Percentiles rank a stretch among this genome's conserved stretches.
phyloP scores from a whole-genome alignment of 1,284 basidiomycete species.

The Apiotrichum sp. region DNA sequence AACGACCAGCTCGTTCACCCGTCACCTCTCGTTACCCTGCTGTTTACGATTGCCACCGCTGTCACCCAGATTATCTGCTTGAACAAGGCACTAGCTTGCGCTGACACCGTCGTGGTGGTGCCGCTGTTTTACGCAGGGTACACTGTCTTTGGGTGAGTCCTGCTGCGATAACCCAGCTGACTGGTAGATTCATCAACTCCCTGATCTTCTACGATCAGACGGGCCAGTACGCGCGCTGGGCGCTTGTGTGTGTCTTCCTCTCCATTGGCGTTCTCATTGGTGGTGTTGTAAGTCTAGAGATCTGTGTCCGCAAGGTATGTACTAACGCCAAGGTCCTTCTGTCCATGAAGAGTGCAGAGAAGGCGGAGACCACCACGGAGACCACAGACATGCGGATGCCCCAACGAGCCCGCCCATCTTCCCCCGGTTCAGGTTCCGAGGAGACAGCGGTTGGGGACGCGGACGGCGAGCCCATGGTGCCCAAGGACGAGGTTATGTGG shows the following conservation, averaged over 20 bases:
- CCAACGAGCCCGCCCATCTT: constrained; percentile 6
- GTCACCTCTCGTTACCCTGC: constrained; percentile 73
- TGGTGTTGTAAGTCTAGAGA: constrained; percentile 59
- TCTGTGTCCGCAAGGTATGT: no score
- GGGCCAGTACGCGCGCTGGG: constrained; percentile 74
- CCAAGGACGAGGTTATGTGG: constrained; percentile 11
- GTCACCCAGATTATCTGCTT: constrained; percentile 84
- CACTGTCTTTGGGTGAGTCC: constrained; percentile 60
- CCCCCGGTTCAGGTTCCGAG: constrained; percentile 1
- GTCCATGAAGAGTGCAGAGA: constrained; percentile 40
- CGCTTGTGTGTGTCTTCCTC: constrained; percentile 74
- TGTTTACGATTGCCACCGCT: constrained; percentile 70
- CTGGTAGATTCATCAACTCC: constrained; percentile 62
- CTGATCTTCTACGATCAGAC: constrained; percentile 74
- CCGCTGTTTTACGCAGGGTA: constrained; percentile 66
- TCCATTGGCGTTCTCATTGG: constrained; percentile 77
- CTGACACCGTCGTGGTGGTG: constrained; percentile 62
- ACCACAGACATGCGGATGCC: constrained; percentile 23
- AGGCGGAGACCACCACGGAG: constrained; percentile 11
- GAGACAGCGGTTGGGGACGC: neutral
- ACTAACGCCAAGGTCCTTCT: constrained; percentile 31
- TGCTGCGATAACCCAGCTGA: constrained; percentile 57
- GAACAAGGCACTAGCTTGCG: constrained; percentile 67
- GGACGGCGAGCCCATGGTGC: neutral
- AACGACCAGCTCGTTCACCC: constrained; percentile 61